phyloP scores from a whole-genome alignment of 441 rosid genomes.

The Viola pubescens region DNA sequence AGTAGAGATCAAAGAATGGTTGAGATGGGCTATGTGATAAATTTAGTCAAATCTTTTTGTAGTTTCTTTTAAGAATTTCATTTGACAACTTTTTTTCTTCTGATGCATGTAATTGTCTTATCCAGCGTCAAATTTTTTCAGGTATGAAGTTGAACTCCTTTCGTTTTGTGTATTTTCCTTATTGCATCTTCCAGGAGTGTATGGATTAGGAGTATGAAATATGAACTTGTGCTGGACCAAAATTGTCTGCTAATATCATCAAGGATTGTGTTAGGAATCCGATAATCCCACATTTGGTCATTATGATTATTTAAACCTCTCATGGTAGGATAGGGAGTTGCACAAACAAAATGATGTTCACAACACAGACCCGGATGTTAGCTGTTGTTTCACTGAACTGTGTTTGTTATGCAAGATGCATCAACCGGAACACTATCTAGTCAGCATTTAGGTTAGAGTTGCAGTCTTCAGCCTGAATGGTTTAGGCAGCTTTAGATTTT shows the following conservation, averaged over 20 bases:
- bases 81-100: constrained; percentile 11
- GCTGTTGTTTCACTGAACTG: no score
- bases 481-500: not conserved
- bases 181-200: not conserved
- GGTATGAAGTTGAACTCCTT: constrained; percentile 32
- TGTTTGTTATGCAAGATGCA: no score
- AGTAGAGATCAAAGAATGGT: constrained; percentile 1
- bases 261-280: not conserved
- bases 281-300: not conserved
- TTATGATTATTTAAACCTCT: not conserved
- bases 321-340: not conserved
- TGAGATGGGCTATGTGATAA: not conserved
- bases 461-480: not conserved
- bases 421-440: no score
- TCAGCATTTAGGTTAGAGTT: not conserved
- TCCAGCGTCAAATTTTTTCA: constrained; percentile 53
- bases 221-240: not conserved
- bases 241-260: not conserved
- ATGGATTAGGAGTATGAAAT: not conserved
- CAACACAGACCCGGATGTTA: not conserved
- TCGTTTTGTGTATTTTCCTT: not conserved
- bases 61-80: constrained; percentile 2
- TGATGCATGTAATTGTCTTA: constrained; percentile 22
- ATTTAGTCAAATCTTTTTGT: constrained; percentile 7
- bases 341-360: no score